These are phyloP conservation scores for Vigna angularis DNA, from an alignment of 306 rosid genomes.

Conservation along the genomic window DNA sequence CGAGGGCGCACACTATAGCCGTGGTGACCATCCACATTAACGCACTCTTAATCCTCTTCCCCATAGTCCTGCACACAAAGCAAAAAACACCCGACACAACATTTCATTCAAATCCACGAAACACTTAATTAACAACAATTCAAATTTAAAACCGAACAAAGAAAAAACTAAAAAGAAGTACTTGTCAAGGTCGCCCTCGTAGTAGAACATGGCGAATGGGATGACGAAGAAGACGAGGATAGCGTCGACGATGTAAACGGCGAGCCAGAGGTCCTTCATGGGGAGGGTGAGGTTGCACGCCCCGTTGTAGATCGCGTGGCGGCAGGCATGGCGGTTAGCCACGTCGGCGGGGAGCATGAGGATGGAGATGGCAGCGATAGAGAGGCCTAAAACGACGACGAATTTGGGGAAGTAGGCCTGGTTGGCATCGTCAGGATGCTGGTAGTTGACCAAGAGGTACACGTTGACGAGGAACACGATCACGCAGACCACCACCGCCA, in stretches of 20 bases:
- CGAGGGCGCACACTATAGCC: slow-evolving; percentile 81
- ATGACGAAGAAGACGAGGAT: slow-evolving; percentile 90
- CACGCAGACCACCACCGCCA: slow-evolving; percentile 79
- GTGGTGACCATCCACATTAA: slow-evolving; percentile 83
- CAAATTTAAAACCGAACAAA: not conserved
- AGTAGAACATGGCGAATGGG: slow-evolving; percentile 96
- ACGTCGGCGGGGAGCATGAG: slow-evolving; percentile 98
- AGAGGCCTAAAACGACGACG: slow-evolving; percentile 92
- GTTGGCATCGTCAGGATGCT: slow-evolving; percentile 94
- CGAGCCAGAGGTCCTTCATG: slow-evolving; percentile 98
- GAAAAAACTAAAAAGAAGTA: slow-evolving; percentile 49
- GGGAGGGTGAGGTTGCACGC: slow-evolving; percentile 94
- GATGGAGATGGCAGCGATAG: slow-evolving; percentile 89
- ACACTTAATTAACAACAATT: not conserved
- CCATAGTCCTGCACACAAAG: slow-evolving; percentile 68
- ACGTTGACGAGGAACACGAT: slow-evolving; percentile 86
- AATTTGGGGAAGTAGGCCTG: slow-evolving; percentile 98
- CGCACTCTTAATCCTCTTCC: slow-evolving; percentile 81
- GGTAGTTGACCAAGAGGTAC: slow-evolving; percentile 88
- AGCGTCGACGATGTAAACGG: slow-evolving; percentile 78
- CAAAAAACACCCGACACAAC: not conserved
- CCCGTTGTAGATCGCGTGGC: slow-evolving; percentile 87
- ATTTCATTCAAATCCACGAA: not conserved
- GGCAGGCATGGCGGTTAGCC: slow-evolving; percentile 95
- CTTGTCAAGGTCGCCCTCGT: slow-evolving; percentile 99